A percentile compares a stretch with the other conserved stretches of the same genome.
These are phyloP conservation scores for Waltergamsia citrina DNA, from an alignment of 2,329 filamentous ascomycete genomes.

Conservation along the genomic window DNA sequence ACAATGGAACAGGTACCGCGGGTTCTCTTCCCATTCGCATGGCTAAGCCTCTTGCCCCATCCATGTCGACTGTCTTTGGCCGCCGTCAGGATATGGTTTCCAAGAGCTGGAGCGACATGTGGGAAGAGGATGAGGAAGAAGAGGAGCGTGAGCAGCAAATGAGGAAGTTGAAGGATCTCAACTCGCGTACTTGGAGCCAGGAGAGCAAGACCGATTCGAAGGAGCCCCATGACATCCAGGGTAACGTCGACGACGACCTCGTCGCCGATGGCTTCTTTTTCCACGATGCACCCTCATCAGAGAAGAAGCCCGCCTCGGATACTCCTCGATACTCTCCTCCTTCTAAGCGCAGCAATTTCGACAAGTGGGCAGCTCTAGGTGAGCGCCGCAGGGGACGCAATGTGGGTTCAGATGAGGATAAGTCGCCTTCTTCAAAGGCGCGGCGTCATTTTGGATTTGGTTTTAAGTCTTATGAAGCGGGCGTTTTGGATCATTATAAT, in stretches of 20 bases:
- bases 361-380: constrained; percentile 87
- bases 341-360: constrained; percentile 52
- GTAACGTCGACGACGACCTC: constrained; percentile 53
- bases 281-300: constrained; percentile 47
- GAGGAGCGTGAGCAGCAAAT: constrained; percentile 57
- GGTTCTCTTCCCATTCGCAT: constrained; percentile 72
- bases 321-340: constrained; percentile 53
- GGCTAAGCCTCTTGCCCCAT: constrained; percentile 61
- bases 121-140: constrained; percentile 83
- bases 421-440: constrained; percentile 37
- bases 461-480: constrained; percentile 37
- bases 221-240: constrained; percentile 22
- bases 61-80: constrained; percentile 73
- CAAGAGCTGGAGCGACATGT: constrained; percentile 99
- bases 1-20: constrained; percentile 47
- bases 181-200: constrained; percentile 71
- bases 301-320: constrained; percentile 22
- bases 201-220: constrained; percentile 44
- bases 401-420: constrained; percentile 32
- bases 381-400: constrained; percentile 66
- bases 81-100: constrained; percentile 71
- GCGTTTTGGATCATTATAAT: constrained; percentile 36
- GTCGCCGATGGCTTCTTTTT: constrained; percentile 65
- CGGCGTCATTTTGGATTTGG: constrained; percentile 39
- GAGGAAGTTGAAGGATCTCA: constrained; percentile 49